Base-by-base conservation (phyloP, 352 stramenopile species). In the Paralagenidium karlingii region DNA sequence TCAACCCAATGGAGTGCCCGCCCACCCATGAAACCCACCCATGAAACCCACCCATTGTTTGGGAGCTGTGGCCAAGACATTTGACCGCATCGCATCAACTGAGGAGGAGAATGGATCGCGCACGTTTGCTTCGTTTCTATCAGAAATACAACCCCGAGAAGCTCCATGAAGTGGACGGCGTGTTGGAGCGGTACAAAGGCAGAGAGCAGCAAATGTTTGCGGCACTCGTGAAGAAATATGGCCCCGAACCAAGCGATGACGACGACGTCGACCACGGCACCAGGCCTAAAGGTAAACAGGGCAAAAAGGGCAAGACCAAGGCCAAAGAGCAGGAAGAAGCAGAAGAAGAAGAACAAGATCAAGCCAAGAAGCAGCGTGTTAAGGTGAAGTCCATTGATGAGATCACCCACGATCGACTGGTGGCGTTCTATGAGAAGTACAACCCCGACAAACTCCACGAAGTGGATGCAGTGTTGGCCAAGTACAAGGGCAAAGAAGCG, bases 91-190 rank as follows among this genome's bases (percentile, higher is more conserved):
- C n/a, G n/a, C n/a, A n/a, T n/a, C n/a, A 32, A 32, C 11, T 32
- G 13, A 44, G 25, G 19, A 50, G 24, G 34, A 50, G 22, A n/a
- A 5, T 15, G 16, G 40, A 29, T 15, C 44, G 44, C 30, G 11
- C 31, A n/a, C 76, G 76, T 28, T 46, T 89, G 24, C 63, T 64
- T 59, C 70, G 73, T 42, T 89, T 89, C 65, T 89, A 89, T 55
- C 60, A 62, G 33, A 86, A 89, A 59, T 86, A 89, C 57, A 89
- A 86, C 46, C 51, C 65, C 13, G 63, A 84, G 47, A 89, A 89
- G 66, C 54, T 85, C 49, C 55, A 83, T 33, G 76, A 89, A 52
- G 77, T 86, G 37, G 69, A 89, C n/a, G 61, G 70, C 31, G 65
- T 85, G 46, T 50, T 89, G 41, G 73, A 85, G 56, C 73, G 70